These are phyloP conservation scores for Allium sativum DNA, from an alignment of 106 monocot species.

Conservation along the genomic window DNA sequence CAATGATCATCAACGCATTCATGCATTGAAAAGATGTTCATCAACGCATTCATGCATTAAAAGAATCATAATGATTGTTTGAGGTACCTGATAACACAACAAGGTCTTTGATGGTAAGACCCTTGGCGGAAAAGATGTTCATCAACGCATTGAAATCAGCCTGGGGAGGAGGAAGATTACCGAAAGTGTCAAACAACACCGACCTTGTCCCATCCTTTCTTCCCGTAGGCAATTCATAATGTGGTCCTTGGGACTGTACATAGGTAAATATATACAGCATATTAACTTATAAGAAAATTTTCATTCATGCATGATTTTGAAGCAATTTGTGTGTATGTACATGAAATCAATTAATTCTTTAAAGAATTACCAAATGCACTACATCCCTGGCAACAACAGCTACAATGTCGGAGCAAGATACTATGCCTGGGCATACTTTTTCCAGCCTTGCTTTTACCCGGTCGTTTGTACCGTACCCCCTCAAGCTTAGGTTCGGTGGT, in stretches of 20 bases:
- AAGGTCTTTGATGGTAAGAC: slow-evolving; percentile 29
- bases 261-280: neutral
- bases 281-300: neutral
- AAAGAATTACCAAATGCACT: slow-evolving; percentile 20
- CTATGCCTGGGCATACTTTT: slow-evolving; percentile 34
- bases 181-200: slow-evolving; percentile 7
- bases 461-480: slow-evolving; percentile 30
- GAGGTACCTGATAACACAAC: slow-evolving; percentile 32
- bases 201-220: slow-evolving; percentile 35
- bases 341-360: neutral
- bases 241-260: slow-evolving; percentile 19
- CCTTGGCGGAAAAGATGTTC: slow-evolving; percentile 19
- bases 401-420: slow-evolving; percentile 39
- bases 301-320: neutral
- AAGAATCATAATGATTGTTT: too few species aligned
- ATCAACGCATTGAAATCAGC: slow-evolving; percentile 10
- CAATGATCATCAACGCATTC: too few species aligned
- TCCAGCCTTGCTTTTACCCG: slow-evolving; percentile 29
- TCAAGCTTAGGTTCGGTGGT: slow-evolving; percentile 18
- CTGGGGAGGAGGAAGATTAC: slow-evolving; percentile 19
- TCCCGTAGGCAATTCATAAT: slow-evolving; percentile 34
- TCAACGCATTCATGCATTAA: too few species aligned
- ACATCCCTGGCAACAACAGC: slow-evolving; percentile 40
- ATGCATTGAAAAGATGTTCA: too few species aligned
- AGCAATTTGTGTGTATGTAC: neutral